These are phyloP conservation scores for Aspergillus ochraceoroseus DNA, from an alignment of 2,329 filamentous ascomycete species.

Conservation along the genomic window DNA sequence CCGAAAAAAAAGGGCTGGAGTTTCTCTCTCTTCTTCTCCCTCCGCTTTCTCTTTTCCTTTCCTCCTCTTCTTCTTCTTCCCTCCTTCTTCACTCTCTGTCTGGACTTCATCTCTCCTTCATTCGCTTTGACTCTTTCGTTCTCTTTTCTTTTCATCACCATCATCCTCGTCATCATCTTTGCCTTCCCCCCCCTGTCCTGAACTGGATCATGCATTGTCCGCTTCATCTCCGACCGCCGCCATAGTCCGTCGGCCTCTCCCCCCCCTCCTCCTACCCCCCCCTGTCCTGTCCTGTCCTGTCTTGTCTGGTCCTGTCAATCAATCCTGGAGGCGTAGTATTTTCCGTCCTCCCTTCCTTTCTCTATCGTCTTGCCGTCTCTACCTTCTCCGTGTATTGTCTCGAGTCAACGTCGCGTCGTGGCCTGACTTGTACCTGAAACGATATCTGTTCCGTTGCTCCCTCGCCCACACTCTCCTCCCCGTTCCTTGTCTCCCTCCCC, in stretches of 20 bases:
- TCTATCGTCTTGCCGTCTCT: conserved; percentile 5
- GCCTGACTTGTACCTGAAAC: conserved; percentile 3
- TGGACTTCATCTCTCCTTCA: no score
- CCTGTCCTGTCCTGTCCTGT: no score
- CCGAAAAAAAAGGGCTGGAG: no score
- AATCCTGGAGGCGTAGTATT: conserved; percentile 2
- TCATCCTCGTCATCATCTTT: conserved; percentile 5
- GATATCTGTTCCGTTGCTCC: conserved; percentile 14
- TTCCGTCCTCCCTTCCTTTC: conserved; percentile 4
- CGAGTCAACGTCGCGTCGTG: conserved; percentile 11
- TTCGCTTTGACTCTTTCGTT: conserved; percentile 7
- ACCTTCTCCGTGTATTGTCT: conserved; percentile 6
- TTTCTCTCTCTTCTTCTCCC: conserved; percentile 10
- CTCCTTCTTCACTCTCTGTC: conserved; percentile 8
- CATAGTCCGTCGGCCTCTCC: conserved; percentile 29
- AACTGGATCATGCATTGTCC: conserved; percentile 32
- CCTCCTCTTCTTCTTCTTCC: conserved; percentile 1
- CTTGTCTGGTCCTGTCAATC: conserved; percentile 9
- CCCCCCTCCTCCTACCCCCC: no score
- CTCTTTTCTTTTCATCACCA: conserved; percentile 10
- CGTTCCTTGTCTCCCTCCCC: conserved; percentile 11
- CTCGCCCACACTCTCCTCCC: conserved; percentile 14
- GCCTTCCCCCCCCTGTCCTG: conserved; percentile 10
- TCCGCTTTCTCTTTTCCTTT: conserved; percentile 9
- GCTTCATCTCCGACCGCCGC: conserved; percentile 30